phyloP scores from a whole-genome alignment of 257 asterid species.

The Orobanche coerulescens region DNA sequence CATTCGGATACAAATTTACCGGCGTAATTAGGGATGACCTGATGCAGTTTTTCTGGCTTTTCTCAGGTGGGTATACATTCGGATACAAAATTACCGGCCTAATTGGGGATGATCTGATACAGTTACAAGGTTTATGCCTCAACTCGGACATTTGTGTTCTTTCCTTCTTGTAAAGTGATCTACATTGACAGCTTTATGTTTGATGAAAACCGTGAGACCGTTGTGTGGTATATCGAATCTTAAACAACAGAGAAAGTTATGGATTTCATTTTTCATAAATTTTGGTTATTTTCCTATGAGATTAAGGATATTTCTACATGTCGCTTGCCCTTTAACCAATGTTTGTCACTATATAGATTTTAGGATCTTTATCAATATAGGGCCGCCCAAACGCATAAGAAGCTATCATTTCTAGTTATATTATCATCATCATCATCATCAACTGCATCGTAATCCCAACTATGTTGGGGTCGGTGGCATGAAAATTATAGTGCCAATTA shows the following conservation, averaged over 20 bases:
- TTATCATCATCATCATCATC: no score
- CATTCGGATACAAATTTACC: conserved; percentile 11
- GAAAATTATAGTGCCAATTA: no score
- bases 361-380: no score
- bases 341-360: no score
- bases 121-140: conserved; percentile 17
- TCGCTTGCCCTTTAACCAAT: no score
- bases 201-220: conserved; percentile 11
- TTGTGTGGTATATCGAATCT: conserved; percentile 1
- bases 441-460: no score
- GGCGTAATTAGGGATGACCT: conserved; percentile 11
- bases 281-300: background rate
- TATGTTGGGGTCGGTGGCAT: no score
- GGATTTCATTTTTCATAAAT: background rate
- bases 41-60: conserved; percentile 19
- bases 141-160: background rate
- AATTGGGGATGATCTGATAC: conserved; percentile 13
- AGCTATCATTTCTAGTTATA: no score
- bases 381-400: no score
- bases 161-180: background rate
- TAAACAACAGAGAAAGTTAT: background rate
- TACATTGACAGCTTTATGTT: background rate
- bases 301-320: no score
- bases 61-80: conserved; percentile 26
- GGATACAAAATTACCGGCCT: conserved; percentile 15